Percentiles rank a stretch among this genome's conserved stretches.
These are phyloP conservation scores for Aspergillus ellipticus DNA, from an alignment of 495 filamentous ascomycete species.

Conservation along the genomic window DNA sequence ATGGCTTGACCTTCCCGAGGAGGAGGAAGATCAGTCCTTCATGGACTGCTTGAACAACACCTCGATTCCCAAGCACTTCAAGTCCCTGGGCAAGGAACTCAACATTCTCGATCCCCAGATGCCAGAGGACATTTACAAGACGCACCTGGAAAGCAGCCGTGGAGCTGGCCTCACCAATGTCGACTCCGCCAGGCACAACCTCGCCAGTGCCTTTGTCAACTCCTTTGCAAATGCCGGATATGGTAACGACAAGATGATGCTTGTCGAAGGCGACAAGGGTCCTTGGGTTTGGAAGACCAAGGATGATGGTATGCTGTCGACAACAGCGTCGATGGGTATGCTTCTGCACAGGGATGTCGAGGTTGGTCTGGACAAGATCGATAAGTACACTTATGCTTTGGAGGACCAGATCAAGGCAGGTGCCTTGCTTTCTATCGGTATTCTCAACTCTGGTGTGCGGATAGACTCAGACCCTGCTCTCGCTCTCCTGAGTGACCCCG, in stretches of 20 bases:
- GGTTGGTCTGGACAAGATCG: slow-evolving; percentile 81
- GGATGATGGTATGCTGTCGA: slow-evolving; percentile 95
- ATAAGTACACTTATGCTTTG: slow-evolving; percentile 79
- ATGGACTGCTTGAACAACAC: slow-evolving; percentile 82
- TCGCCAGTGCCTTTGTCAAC: slow-evolving; percentile 95
- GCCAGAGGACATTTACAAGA: slow-evolving; percentile 99
- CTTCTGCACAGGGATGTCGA: slow-evolving; percentile 90
- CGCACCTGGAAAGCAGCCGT: slow-evolving; percentile 90
- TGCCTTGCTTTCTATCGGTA: slow-evolving; percentile 82
- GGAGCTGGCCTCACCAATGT: slow-evolving; percentile 89
- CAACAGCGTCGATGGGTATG: slow-evolving; percentile 87
- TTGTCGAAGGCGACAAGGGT: slow-evolving; percentile 71
- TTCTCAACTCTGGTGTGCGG: slow-evolving; percentile 88
- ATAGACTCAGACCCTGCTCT: slow-evolving; percentile 82
- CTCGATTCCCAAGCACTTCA: slow-evolving; percentile 86
- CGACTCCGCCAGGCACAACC: slow-evolving; percentile 91
- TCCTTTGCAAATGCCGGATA: slow-evolving; percentile 95
- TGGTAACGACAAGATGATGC: slow-evolving; percentile 95
- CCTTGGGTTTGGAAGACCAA: slow-evolving; percentile 99
- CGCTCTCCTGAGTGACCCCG: slow-evolving; percentile 74
- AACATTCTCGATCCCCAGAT: slow-evolving; percentile 96
- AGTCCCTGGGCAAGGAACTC: slow-evolving; percentile 87
- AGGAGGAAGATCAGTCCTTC: slow-evolving; percentile 67
- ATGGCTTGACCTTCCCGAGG: slow-evolving; percentile 65
- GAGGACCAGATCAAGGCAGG: slow-evolving; percentile 90